A percentile compares a stretch with the other conserved stretches of the same genome.
These are phyloP conservation scores for Thelonectria discophora DNA, from an alignment of 2,329 filamentous ascomycete species.

Conservation along the genomic window DNA sequence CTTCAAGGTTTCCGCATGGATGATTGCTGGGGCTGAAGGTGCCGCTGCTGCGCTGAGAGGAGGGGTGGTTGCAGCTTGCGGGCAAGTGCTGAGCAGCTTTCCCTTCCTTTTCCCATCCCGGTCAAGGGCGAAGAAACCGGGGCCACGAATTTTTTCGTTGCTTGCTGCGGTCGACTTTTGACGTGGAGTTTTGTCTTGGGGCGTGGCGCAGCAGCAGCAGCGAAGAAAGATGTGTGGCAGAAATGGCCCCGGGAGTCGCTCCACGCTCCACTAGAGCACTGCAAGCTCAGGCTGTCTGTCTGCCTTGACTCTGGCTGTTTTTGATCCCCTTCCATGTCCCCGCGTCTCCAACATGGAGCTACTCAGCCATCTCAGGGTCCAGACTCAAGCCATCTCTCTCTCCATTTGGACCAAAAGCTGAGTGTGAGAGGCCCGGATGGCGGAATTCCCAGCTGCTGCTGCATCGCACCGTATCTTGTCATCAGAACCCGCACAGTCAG, in stretches of 20 bases:
- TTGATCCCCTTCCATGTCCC: too few species aligned
- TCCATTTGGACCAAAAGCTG: too few species aligned
- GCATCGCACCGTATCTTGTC: conserved; percentile 11
- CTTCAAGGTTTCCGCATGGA: not conserved
- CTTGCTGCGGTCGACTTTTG: conserved; percentile 18
- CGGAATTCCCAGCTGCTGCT: too few species aligned
- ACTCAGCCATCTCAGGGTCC: conserved; percentile 26
- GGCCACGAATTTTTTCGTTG: conserved; percentile 1
- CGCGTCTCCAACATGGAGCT: not conserved
- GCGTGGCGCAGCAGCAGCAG: conserved; percentile 25
- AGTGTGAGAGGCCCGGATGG: not conserved
- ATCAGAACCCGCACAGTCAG: conserved; percentile 13
- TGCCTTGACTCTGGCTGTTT: conserved; percentile 11
- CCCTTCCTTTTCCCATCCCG: not conserved
- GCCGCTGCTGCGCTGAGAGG: conserved; percentile 5
- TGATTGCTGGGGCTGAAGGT: not conserved
- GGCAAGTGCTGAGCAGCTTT: not conserved
- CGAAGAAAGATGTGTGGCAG: conserved; percentile 22
- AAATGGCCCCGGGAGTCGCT: too few species aligned
- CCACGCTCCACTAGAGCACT: not conserved
- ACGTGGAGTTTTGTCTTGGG: conserved; percentile 23
- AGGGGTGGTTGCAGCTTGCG: too few species aligned
- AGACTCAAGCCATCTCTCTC: conserved; percentile 20
- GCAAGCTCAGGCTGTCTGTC: conserved; percentile 18
- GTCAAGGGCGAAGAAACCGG: conserved; percentile 3